A percentile compares a stretch with the other conserved stretches of the same genome.
Evolutionary conservation across 192 early-diverging fungal genomes (phyloP).

Genomic region (Lobosporangium transversale): DNA sequence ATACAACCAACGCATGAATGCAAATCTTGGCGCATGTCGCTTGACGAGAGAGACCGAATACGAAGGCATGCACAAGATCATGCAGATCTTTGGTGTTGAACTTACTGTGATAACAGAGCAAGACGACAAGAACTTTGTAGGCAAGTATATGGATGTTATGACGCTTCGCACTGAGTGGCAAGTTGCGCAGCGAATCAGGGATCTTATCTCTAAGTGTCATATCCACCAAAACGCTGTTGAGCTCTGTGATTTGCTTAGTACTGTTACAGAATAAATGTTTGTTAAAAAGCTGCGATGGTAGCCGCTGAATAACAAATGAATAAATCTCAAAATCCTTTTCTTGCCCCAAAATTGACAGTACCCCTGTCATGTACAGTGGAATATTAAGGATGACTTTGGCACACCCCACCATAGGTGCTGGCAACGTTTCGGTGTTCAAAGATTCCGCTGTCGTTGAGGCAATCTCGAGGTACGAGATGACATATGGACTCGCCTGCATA

Average conservation of each 20-base stretch:
- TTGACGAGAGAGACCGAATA: constrained; percentile 75
- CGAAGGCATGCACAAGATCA: constrained; percentile 77
- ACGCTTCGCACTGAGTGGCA: constrained; percentile 68
- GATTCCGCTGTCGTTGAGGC: constrained; percentile 29
- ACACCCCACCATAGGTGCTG: constrained; percentile 49
- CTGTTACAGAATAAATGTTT: constrained; percentile 77
- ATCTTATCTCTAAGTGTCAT: constrained; percentile 67
- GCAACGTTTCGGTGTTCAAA: constrained; percentile 12
- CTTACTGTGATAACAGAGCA: constrained; percentile 75
- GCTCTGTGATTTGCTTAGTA: constrained; percentile 58
- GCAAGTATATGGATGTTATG: constrained; percentile 73
- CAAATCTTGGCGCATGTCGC: constrained; percentile 79
- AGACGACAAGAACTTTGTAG: constrained; percentile 68
- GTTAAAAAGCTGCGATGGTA: constrained; percentile 77
- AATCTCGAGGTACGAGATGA: constrained; percentile 48
- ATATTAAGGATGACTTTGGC: constrained; percentile 59
- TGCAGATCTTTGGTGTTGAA: constrained; percentile 76
- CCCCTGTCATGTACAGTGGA: constrained; percentile 62
- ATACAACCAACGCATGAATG: constrained; percentile 82
- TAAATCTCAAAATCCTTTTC: constrained; percentile 79
- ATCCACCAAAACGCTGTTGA: constrained; percentile 67
- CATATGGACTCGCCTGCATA: constrained; percentile 48
- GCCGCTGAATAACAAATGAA: constrained; percentile 69
- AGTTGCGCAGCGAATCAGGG: constrained; percentile 62
- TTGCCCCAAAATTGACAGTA: constrained; percentile 70